phyloP scores from a whole-genome alignment of 306 rosid species.

The Rosa multiflora region DNA sequence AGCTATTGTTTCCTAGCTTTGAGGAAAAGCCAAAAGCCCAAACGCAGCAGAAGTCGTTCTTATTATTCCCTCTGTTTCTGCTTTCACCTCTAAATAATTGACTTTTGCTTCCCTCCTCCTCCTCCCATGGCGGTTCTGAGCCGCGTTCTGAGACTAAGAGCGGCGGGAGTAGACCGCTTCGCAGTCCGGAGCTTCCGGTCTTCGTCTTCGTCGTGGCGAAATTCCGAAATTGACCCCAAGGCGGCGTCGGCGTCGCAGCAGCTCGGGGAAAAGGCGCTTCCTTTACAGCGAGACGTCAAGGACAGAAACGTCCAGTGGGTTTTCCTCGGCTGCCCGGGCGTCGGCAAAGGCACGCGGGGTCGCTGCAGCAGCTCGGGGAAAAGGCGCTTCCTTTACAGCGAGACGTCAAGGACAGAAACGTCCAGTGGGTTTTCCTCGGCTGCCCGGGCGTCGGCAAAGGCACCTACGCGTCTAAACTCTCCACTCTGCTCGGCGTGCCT shows the following conservation, averaged over 20 bases:
- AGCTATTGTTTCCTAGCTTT: neutral
- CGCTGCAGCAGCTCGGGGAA: no score
- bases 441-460: slow-evolving; percentile 64
- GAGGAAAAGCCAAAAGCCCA: neutral
- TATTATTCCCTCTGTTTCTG: neutral
- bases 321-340: slow-evolving; percentile 56
- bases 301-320: slow-evolving; percentile 47
- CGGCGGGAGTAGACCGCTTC: neutral
- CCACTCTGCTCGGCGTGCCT: slow-evolving; percentile 45
- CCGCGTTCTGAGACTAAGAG: slow-evolving; percentile 24
- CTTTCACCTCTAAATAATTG: neutral
- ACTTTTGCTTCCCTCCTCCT: neutral
- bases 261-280: slow-evolving; percentile 1
- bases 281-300: slow-evolving; percentile 17
- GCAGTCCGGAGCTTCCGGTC: slow-evolving; percentile 23
- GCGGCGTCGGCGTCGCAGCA: neutral
- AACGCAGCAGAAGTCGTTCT: neutral
- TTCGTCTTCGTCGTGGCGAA: slow-evolving; percentile 25
- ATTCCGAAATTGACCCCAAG: slow-evolving; percentile 31
- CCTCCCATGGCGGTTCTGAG: slow-evolving; percentile 26
- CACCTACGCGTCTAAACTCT: slow-evolving; percentile 50
- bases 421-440: slow-evolving; percentile 51
- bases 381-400: slow-evolving; percentile 20
- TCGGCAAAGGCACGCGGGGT: slow-evolving; percentile 59
- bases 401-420: slow-evolving; percentile 27